phyloP scores from a whole-genome alignment of 139 green algal genomes.

The Coelastrella sp. region DNA sequence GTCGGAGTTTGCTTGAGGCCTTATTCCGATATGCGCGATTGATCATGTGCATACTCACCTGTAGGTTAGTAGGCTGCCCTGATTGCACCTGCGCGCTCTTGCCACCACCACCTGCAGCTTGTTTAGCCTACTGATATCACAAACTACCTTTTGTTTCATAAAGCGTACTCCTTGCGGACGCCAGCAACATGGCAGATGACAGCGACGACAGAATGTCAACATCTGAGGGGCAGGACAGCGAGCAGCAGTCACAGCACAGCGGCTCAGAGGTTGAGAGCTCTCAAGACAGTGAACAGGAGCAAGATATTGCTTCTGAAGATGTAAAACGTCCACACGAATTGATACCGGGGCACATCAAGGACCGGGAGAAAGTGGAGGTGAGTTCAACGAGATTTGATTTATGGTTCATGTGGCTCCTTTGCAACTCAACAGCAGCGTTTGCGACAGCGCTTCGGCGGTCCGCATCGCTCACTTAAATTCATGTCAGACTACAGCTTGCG shows the following conservation, averaged over 20 bases:
- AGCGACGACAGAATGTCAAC: background rate
- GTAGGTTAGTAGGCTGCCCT: too few relatives aligned
- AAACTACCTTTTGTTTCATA: background rate
- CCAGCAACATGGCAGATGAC: background rate
- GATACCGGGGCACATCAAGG: conserved; percentile 29
- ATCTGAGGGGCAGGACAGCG: conserved; percentile 10
- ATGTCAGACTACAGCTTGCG: background rate
- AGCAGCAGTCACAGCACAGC: background rate
- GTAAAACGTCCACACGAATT: conserved; percentile 11
- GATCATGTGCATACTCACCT: too few relatives aligned
- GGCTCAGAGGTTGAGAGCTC: background rate
- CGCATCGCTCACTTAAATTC: background rate
- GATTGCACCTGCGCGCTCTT: too few relatives aligned
- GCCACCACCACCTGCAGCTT: too few relatives aligned
- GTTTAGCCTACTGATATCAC: too few relatives aligned
- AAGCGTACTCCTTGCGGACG: background rate
- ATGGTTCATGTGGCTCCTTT: too few relatives aligned
- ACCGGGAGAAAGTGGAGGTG: conserved; percentile 29
- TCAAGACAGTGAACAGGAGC: background rate
- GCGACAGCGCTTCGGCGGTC: too few relatives aligned
- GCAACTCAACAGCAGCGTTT: too few relatives aligned
- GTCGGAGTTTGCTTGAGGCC: too few relatives aligned
- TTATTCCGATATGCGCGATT: too few relatives aligned
- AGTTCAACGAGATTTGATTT: background rate
- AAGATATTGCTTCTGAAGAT: background rate